These are phyloP conservation scores for Globisporangium spinosum DNA, from an alignment of 352 stramenopile species.

Conservation along the genomic window DNA sequence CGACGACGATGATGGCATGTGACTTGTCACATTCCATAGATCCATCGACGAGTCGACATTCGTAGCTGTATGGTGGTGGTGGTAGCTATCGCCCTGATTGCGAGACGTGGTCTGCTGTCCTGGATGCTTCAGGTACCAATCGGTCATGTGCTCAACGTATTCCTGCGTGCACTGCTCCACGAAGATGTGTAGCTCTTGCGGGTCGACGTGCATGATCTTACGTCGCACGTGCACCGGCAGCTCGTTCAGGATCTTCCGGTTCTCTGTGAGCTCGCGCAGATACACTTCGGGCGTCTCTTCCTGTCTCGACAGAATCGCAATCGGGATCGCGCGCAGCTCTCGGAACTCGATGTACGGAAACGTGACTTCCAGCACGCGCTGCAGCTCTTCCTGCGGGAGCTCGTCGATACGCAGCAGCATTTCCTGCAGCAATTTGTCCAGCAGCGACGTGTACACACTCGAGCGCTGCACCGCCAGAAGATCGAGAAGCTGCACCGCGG, in stretches of 20 bases:
- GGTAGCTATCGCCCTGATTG: constrained; percentile 26
- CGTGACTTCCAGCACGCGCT: constrained; percentile 67
- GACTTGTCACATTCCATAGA: constrained; percentile 69
- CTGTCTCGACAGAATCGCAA: constrained; percentile 76
- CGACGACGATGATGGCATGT: constrained; percentile 48
- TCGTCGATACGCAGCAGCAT: constrained; percentile 74
- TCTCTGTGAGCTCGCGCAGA: constrained; percentile 77
- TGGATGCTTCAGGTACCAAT: constrained; percentile 64
- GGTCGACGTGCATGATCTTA: constrained; percentile 79
- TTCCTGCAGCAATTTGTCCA: constrained; percentile 62
- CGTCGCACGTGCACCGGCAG: constrained; percentile 78
- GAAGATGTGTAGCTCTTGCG: constrained; percentile 60
- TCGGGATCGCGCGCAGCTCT: constrained; percentile 78
- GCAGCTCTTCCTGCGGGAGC: constrained; percentile 65
- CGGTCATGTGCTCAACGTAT: constrained; percentile 61
- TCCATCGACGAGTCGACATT: constrained; percentile 19
- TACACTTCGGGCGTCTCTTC: constrained; percentile 77
- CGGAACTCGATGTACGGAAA: constrained; percentile 89
- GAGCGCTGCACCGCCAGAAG: constrained; percentile 63
- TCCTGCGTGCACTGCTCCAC: constrained; percentile 74
- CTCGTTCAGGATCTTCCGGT: constrained; percentile 70
- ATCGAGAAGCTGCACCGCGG: constrained; percentile 75
- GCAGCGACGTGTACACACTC: constrained; percentile 60
- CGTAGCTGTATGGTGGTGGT: constrained; percentile 24
- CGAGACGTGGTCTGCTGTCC: constrained; percentile 13